Conservation (phyloP, 495 filamentous ascomycete species). For the Amniculicola lignicola region DNA sequence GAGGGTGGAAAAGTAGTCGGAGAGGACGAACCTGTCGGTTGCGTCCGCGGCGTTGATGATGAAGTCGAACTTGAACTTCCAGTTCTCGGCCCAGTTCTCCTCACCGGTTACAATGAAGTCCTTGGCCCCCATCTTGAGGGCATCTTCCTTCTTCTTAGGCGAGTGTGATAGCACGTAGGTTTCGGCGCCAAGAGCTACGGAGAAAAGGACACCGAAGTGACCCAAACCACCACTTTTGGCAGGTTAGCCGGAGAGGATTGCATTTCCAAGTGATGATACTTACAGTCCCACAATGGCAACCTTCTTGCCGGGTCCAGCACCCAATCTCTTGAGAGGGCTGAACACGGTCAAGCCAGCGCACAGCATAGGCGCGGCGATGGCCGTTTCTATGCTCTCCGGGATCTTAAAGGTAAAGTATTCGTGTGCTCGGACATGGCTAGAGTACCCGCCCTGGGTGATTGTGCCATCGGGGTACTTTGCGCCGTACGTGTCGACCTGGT, state of each 20-base stretch:
- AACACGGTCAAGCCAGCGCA: constrained; percentile 84
- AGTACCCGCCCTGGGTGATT: constrained; percentile 63
- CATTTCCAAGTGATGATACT: constrained; percentile 9
- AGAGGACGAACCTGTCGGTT: constrained; percentile 64
- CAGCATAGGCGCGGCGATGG: constrained; percentile 65
- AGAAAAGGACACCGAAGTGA: constrained; percentile 45
- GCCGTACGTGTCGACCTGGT: constrained; percentile 65
- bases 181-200: constrained; percentile 46
- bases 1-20: constrained; percentile 71
- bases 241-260: too few species aligned
- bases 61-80: constrained; percentile 65
- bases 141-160: constrained; percentile 44
- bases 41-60: constrained; percentile 71
- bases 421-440: constrained; percentile 69
- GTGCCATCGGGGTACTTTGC: constrained; percentile 63
- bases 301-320: constrained; percentile 73
- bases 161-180: constrained; percentile 47
- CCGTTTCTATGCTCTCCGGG: constrained; percentile 63
- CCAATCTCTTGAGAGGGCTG: constrained; percentile 71
- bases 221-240: constrained; percentile 43
- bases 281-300: constrained; percentile 71
- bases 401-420: constrained; percentile 79
- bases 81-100: constrained; percentile 43
- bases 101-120: constrained; percentile 43
- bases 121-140: constrained; percentile 44